These are phyloP conservation scores for Ulvella scutata DNA, from an alignment of 139 green algal genomes.

Conservation along the genomic window DNA sequence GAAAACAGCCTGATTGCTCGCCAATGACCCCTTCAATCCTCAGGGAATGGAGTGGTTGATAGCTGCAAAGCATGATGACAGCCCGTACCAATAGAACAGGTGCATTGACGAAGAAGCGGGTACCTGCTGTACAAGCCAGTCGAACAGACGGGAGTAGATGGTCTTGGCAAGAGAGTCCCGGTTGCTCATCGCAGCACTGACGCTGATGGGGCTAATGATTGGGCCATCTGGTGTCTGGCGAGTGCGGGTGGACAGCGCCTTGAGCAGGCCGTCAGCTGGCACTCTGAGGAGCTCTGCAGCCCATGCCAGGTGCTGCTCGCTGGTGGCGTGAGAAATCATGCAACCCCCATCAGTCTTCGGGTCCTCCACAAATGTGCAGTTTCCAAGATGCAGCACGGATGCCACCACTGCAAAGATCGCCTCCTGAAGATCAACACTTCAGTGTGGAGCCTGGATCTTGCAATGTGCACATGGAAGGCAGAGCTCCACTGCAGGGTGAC, in stretches of 20 bases:
- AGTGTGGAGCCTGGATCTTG: neutral
- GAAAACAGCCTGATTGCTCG: too few relatives aligned
- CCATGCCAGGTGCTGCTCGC: conserved; percentile 12
- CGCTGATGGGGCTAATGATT: conserved; percentile 76
- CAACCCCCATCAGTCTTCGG: conserved; percentile 19
- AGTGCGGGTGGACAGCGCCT: conserved; percentile 80
- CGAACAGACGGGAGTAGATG: conserved; percentile 89
- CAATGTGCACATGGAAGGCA: neutral
- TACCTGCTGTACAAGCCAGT: conserved; percentile 75
- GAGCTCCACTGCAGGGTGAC: neutral
- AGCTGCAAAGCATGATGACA: too few relatives aligned
- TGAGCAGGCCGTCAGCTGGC: conserved; percentile 41
- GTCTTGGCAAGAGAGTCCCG: conserved; percentile 91
- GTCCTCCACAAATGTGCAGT: conserved; percentile 62
- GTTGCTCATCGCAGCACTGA: conserved; percentile 63
- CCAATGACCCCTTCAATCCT: too few relatives aligned
- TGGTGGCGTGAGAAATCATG: neutral
- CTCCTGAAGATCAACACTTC: conserved; percentile 23
- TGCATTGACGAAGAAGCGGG: too few relatives aligned
- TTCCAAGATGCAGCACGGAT: conserved; percentile 91
- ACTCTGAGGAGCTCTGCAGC: conserved; percentile 64
- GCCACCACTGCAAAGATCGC: conserved; percentile 71
- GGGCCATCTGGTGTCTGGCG: conserved; percentile 69
- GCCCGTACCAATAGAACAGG: too few relatives aligned
- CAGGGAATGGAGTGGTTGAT: conserved; percentile 52